Base-by-base conservation (phyloP, 352 stramenopile genomes). In the Globisporangium cylindrosporum region DNA sequence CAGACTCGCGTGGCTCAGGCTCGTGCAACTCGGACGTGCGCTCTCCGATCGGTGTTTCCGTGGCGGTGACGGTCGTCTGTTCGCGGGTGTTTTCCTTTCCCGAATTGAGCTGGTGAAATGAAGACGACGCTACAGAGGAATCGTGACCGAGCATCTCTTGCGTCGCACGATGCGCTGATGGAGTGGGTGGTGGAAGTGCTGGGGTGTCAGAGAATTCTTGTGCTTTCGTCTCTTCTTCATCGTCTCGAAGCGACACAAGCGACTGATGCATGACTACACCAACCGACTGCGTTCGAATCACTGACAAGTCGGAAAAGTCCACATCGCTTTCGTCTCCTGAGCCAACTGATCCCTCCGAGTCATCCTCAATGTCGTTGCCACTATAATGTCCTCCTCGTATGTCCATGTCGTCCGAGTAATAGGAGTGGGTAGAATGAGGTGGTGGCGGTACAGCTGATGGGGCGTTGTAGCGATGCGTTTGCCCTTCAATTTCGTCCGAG, bases 211-310 rank as follows among this genome's bases (percentile, higher is more conserved):
- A 71, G 49, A 85, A 86, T 64, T 87, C 81, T 1, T 80, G 68
- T 3, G 76, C 72, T 51, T 92, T 91, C 10, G 73, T 85, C 58
- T 91, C 81, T 53, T 91, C 77, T 8, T 59, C 77, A 34, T 78
- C 68, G 43, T 81, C 72, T 36, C 63, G 54, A 10, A 15, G 38
- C 9, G 54, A 63, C 0, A 32, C 32, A 20, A 49, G 41, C 22
- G 54, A 51, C 15, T 55, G 29, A 29, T 85, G 71, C n/a, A 59
- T 43, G 4, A 49, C 43, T 51, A 25, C n/a, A 61, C 18, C 34
- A 34, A 49, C 48, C 14, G 29, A 53, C 12, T 24, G 46, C 27
- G 66, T 34, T 22, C 68, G 74, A 7, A 34, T 64, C 8, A 57
- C 74, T 18, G 27, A 29, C n/a, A 36, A 20, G 10, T 66, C 29